A percentile compares a stretch with the other conserved stretches of the same genome.
Evolutionary conservation across 495 filamentous ascomycete genomes (phyloP).

Genomic region (Aspergillus bridgeri): DNA sequence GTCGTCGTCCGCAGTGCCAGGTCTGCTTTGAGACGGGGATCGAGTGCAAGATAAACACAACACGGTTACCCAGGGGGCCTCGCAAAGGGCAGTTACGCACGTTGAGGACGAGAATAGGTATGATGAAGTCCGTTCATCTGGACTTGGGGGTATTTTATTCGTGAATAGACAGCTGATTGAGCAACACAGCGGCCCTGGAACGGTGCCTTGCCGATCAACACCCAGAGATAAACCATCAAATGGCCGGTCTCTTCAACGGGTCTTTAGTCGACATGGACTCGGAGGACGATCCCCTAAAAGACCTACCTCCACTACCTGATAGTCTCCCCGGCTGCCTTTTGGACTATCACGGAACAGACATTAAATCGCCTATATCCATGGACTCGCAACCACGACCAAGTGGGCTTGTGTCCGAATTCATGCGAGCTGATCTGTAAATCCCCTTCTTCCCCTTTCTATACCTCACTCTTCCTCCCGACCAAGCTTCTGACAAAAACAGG

Average conservation of each 20-base stretch:
- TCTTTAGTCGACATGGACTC: conserved; percentile 16
- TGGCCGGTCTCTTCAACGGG: conserved; percentile 13
- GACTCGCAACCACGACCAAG: conserved; percentile 7
- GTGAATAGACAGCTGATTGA: too few relatives aligned
- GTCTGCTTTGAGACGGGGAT: conserved; percentile 48
- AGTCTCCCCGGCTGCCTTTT: not conserved
- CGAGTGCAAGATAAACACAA: conserved; percentile 45
- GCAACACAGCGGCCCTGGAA: conserved; percentile 22
- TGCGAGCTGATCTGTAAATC: conserved; percentile 41
- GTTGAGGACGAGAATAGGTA: conserved; percentile 46
- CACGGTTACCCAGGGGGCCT: conserved; percentile 45
- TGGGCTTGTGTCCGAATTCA: conserved; percentile 29
- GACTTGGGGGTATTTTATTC: too few relatives aligned
- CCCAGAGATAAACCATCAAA: conserved; percentile 18
- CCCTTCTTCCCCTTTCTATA: not conserved
- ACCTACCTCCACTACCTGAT: conserved; percentile 2
- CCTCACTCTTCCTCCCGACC: not conserved
- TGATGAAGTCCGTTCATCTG: too few relatives aligned
- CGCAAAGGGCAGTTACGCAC: conserved; percentile 53
- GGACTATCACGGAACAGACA: conserved; percentile 1
- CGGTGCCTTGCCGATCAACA: conserved; percentile 23
- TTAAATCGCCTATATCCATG: conserved; percentile 12
- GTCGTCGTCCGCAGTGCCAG: conserved; percentile 47
- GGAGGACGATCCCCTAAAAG: conserved; percentile 17
- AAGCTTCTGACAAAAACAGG: conserved; percentile 15